Evolutionary conservation across 2,329 filamentous ascomycete genomes (phyloP).

Genomic region (Neocucurbitaria cava): DNA sequence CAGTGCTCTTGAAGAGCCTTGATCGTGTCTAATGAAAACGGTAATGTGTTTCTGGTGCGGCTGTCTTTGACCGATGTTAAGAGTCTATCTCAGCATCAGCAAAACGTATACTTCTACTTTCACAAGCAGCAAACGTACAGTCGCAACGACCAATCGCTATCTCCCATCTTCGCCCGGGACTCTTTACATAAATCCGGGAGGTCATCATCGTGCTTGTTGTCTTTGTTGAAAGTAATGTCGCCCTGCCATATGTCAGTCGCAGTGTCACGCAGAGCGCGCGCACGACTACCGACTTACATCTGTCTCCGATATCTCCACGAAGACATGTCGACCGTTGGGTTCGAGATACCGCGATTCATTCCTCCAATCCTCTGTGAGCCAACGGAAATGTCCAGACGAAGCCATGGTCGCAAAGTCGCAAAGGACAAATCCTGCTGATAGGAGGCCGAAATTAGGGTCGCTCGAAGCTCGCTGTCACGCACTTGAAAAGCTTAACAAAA

Average conservation of each 20-base stretch:
- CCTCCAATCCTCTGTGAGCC: constrained; percentile 1
- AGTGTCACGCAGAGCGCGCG: background rate
- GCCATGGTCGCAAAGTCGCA: background rate
- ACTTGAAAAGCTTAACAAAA: background rate
- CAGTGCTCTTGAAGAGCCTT: constrained; percentile 1
- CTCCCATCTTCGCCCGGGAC: background rate
- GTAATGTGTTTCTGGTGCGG: background rate
- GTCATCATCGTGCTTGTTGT: background rate
- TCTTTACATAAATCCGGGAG: background rate
- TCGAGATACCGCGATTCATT: background rate
- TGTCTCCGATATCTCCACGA: background rate
- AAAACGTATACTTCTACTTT: background rate
- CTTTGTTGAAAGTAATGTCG: background rate
- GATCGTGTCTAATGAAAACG: background rate
- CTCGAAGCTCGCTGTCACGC: background rate
- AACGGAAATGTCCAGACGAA: constrained; percentile 1
- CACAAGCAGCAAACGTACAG: background rate
- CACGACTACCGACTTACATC: background rate
- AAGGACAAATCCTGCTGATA: background rate
- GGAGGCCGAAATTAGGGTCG: background rate
- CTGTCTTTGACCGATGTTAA: constrained; percentile 1
- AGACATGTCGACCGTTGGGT: background rate
- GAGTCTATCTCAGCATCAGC: background rate
- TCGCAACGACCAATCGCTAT: constrained; percentile 1
- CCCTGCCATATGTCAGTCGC: background rate